A percentile compares a stretch with the other conserved stretches of the same genome.
Conservation (phyloP, 2,329 filamentous ascomycete genomes). For the Polytolypa hystricis region DNA sequence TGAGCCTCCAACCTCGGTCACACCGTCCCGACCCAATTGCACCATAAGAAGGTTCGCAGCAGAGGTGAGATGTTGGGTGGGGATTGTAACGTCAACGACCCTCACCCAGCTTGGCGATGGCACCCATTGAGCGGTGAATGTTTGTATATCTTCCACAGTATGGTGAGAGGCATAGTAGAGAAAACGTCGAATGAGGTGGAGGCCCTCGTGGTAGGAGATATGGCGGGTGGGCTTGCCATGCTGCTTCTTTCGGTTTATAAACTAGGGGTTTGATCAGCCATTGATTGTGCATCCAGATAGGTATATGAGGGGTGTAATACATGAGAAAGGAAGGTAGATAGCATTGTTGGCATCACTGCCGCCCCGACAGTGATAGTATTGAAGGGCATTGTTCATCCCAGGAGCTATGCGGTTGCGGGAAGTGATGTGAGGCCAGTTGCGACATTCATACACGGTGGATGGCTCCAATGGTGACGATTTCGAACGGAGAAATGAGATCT, state of each 20-base stretch:
- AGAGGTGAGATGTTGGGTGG: constrained; percentile 49
- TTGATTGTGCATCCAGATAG: constrained; percentile 4
- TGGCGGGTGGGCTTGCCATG: constrained; percentile 76
- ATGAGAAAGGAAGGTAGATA: constrained; percentile 79
- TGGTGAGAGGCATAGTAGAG: constrained; percentile 75
- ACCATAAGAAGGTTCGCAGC: constrained; percentile 57
- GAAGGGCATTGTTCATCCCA: constrained; percentile 51
- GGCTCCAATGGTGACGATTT: no score
- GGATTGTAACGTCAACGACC: constrained; percentile 57
- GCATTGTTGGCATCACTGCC: constrained; percentile 76
- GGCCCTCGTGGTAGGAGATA: constrained; percentile 86
- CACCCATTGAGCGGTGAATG: constrained; percentile 85
- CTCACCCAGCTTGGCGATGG: constrained; percentile 82
- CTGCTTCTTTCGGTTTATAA: constrained; percentile 65
- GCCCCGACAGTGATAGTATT: constrained; percentile 73
- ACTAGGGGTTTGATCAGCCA: constrained; percentile 40
- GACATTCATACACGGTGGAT: no score
- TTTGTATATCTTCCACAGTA: constrained; percentile 84
- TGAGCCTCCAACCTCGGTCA: constrained; percentile 64
- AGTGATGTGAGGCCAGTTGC: no score
- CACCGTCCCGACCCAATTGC: constrained; percentile 68
- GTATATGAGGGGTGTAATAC: constrained; percentile 40
- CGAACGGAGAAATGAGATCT: no score
- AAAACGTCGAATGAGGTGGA: constrained; percentile 78
- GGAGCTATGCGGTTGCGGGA: no score